Evolutionary conservation across 768 basidiomycete genomes (phyloP).

Genomic region (Suillus cothurnatus): DNA sequence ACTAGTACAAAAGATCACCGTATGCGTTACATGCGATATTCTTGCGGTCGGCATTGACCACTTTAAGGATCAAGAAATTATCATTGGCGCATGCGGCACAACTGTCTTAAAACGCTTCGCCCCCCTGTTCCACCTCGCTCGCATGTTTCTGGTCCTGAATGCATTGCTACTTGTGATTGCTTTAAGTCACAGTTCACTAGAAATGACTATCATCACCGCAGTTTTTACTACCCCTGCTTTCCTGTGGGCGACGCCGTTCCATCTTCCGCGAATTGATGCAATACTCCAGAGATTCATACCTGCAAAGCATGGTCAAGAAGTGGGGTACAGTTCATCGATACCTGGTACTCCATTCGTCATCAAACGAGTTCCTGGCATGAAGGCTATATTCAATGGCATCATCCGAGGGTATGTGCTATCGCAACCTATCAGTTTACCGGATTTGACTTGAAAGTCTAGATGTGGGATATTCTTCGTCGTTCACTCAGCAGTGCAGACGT

Average conservation of each 20-base stretch:
- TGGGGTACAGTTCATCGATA: not conserved
- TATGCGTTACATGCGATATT: not conserved
- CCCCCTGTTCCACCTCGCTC: not conserved
- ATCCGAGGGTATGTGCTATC: not conserved
- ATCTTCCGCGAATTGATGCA: not conserved
- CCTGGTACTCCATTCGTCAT: not conserved
- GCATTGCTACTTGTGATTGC: not conserved
- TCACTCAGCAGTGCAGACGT: not conserved
- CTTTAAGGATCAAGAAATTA: not conserved
- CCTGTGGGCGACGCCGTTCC: not conserved
- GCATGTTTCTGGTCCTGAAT: not conserved
- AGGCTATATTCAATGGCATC: not conserved
- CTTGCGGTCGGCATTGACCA: not conserved
- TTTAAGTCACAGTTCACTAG: not conserved
- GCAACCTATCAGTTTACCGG: not conserved
- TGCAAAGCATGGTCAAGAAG: not conserved
- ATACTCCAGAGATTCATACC: not conserved
- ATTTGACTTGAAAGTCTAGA: not conserved
- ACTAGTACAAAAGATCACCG: not conserved
- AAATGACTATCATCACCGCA: not conserved
- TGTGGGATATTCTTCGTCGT: not conserved
- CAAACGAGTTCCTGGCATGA: not conserved
- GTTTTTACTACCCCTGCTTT: not conserved
- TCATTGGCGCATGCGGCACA: not conserved
- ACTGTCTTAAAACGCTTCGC: not conserved